These are phyloP conservation scores for Monilinia laxa DNA, from an alignment of 2,329 filamentous ascomycete genomes.

Conservation along the genomic window DNA sequence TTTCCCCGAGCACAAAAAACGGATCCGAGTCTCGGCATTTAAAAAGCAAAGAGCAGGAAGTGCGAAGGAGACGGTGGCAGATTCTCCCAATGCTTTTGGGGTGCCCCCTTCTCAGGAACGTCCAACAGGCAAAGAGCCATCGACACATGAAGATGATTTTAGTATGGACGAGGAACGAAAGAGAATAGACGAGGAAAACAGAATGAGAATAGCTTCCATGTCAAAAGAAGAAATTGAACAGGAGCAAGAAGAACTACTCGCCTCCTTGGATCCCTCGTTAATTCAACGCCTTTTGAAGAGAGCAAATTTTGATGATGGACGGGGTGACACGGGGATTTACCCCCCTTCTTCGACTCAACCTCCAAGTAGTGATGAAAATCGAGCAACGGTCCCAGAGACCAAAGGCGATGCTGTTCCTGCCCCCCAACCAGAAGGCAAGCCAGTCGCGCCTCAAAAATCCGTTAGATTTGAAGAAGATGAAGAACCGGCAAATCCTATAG, in stretches of 20 bases:
- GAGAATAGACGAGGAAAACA: conserved; percentile 82
- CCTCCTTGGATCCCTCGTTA: conserved; percentile 70
- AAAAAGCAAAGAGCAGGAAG: conserved; percentile 60
- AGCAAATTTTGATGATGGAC: conserved; percentile 40
- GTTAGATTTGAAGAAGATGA: conserved; percentile 42
- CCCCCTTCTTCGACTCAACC: conserved; percentile 19
- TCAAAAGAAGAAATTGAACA: conserved; percentile 75
- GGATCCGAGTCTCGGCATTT: conserved; percentile 72
- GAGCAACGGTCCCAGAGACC: not conserved
- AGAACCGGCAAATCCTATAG: conserved; percentile 47
- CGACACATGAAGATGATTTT: conserved; percentile 30
- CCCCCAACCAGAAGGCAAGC: conserved; percentile 33
- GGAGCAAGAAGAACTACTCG: conserved; percentile 77
- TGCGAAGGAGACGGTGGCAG: conserved; percentile 22
- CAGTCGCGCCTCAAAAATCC: conserved; percentile 46
- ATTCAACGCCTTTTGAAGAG: conserved; percentile 68
- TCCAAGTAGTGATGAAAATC: conserved; percentile 6
- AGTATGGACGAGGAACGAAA: conserved; percentile 59
- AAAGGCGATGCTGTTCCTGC: conserved; percentile 27
- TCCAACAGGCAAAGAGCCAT: conserved; percentile 30
- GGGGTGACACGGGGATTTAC: conserved; percentile 39
- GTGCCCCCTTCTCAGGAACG: conserved; percentile 24
- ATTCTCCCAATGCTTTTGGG: conserved; percentile 30
- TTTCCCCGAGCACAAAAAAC: conserved; percentile 86
- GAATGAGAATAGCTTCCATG: conserved; percentile 71